Evolutionary conservation across 305 asterid genomes (phyloP).

Genomic region (Rubia balearica): DNA sequence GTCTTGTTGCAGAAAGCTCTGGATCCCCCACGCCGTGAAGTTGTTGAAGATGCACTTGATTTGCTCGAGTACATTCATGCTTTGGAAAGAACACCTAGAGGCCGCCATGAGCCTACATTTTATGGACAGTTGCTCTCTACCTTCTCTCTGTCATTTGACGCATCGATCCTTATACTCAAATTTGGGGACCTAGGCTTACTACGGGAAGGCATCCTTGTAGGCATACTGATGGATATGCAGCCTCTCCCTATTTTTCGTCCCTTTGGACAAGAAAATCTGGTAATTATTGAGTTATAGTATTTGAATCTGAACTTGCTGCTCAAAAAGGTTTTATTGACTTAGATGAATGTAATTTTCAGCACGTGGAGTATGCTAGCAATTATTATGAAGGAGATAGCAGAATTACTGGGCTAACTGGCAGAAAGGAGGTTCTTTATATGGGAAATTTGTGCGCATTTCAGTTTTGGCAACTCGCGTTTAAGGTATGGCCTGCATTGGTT

Average conservation of each 20-base stretch:
- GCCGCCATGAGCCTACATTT: conserved; percentile 75
- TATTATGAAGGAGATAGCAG: conserved; percentile 44
- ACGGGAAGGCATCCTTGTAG: conserved; percentile 89
- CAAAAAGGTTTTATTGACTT: conserved; percentile 23
- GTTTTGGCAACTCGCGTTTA: conserved; percentile 83
- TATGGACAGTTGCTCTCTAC: conserved; percentile 73
- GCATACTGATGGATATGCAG: conserved; percentile 74
- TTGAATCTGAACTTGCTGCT: conserved; percentile 13
- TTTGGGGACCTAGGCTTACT: conserved; percentile 73
- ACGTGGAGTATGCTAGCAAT: conserved; percentile 42
- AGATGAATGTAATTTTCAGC: conserved; percentile 28
- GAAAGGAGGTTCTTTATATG: conserved; percentile 56
- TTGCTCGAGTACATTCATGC: conserved; percentile 63
- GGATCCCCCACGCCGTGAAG: conserved; percentile 71
- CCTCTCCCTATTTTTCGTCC: conserved; percentile 85
- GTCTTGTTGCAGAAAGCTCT: conserved; percentile 81
- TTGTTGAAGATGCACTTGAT: conserved; percentile 71
- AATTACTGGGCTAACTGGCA: conserved; percentile 49
- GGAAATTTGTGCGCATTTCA: conserved; percentile 78
- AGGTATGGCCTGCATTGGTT: conserved; percentile 34
- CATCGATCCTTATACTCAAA: conserved; percentile 73
- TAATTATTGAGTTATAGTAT: conserved; percentile 23
- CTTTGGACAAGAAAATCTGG: conserved; percentile 73
- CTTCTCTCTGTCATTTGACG: conserved; percentile 81
- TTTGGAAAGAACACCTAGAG: conserved; percentile 56